Evolutionary conservation across 2,329 filamentous ascomycete species (phyloP), one percentile per base, ranked within the genome.

Genomic region (Pseudofabraea citricarpa): DNA sequence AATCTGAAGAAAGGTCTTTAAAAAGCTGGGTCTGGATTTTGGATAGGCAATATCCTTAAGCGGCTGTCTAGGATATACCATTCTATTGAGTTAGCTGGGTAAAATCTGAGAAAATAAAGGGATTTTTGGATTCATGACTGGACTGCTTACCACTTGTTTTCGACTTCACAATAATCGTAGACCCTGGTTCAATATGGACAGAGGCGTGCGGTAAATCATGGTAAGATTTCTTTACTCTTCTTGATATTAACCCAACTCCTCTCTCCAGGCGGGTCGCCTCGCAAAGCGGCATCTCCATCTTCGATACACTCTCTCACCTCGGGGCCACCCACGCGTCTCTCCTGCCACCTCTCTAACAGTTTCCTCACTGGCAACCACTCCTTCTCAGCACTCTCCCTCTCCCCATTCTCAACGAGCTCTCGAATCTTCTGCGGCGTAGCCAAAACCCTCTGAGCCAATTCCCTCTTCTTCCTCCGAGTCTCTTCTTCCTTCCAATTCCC

Each of bases 1-100:
- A 89, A 89, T 57, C 52, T 89, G 49, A 72, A 70, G 56, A 67
- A 71, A 15, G 78, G 79, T 0, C 77, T 83, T 50, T 68, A 73
- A 33, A 42, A 37, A 19, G 81, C 70, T 81, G 77, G 64, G 81
- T 13, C 10, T 42, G 50, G 50, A 27, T 53, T 53, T 39, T 54
- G 53, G 52, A 46, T 52, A 27, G 10, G 6, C 13, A 31, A 31
- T n/a, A n/a, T n/a, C n/a, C n/a, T n/a, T n/a, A n/a, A n/a, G n/a
- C n/a, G n/a, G n/a, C n/a, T n/a, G n/a, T n/a, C n/a, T n/a, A n/a
- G n/a, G n/a, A n/a, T n/a, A n/a, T n/a, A n/a, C n/a, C n/a, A n/a
- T n/a, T n/a, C n/a, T n/a, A n/a, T n/a, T n/a, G n/a, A n/a, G n/a
- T n/a, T n/a, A n/a, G n/a, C n/a, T n/a, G n/a, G n/a, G n/a, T n/a